A percentile compares a stretch with the other conserved stretches of the same genome.
phyloP scores from a whole-genome alignment of 495 filamentous ascomycete genomes.

The Aspergillus baeticus region DNA sequence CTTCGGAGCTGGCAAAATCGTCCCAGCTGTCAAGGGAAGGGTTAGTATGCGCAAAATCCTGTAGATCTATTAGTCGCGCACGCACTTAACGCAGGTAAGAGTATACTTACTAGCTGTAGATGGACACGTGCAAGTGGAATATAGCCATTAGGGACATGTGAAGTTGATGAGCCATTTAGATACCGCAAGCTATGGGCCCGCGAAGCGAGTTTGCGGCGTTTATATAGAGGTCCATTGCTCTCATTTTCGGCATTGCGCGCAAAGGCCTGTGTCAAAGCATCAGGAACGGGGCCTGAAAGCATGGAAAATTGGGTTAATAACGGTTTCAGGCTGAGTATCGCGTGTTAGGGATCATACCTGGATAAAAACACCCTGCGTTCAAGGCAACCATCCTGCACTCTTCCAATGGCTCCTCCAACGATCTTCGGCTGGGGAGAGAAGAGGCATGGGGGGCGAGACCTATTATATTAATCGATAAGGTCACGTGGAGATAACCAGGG shows the following conservation, averaged over 20 bases:
- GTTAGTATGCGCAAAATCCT: conserved; percentile 20
- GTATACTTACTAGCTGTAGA: conserved; percentile 32
- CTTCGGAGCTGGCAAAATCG: not conserved
- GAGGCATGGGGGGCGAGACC: not conserved
- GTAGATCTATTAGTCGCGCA: not conserved
- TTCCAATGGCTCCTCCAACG: not conserved
- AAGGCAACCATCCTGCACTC: conserved; percentile 26
- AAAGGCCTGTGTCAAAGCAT: conserved; percentile 26
- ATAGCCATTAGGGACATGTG: conserved; percentile 30
- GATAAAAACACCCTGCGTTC: conserved; percentile 19
- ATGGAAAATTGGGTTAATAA: not conserved
- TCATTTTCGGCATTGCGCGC: conserved; percentile 14
- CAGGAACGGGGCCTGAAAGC: conserved; percentile 25
- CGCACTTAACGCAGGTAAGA: not conserved
- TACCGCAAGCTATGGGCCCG: conserved; percentile 21
- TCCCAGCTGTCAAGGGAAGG: not conserved
- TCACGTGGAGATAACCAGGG: conserved; percentile 31
- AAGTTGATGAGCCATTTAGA: conserved; percentile 18
- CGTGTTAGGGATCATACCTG: conserved; percentile 23
- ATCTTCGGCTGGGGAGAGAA: not conserved
- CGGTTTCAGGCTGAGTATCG: conserved; percentile 9
- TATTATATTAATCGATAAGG: conserved; percentile 19
- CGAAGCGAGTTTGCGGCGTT: conserved; percentile 37
- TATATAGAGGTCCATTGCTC: conserved; percentile 23
- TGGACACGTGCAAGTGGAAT: conserved; percentile 37